These are phyloP conservation scores for Galerina marginata DNA, from an alignment of 768 basidiomycete genomes.

Conservation along the genomic window DNA sequence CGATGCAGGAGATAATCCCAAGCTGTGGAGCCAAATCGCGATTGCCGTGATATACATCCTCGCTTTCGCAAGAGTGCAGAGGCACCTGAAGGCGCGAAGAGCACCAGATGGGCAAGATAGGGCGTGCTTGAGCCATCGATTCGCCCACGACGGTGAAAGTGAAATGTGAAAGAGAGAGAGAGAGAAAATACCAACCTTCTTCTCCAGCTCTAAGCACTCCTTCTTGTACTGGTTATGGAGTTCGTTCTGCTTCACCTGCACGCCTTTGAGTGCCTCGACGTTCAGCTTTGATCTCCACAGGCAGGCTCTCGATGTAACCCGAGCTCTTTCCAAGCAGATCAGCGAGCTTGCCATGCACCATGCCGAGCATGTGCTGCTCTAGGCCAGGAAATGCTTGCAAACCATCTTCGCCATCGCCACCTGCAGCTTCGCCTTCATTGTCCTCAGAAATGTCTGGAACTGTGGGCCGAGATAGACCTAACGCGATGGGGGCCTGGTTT, in stretches of 20 bases:
- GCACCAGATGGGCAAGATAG: no score
- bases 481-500: constrained; percentile 77
- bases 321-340: constrained; percentile 89
- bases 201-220: constrained; percentile 94
- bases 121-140: not conserved
- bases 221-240: constrained; percentile 94
- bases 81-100: not conserved
- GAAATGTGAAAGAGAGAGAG: constrained; percentile 12
- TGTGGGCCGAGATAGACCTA: constrained; percentile 83
- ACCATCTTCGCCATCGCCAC: constrained; percentile 40
- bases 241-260: constrained; percentile 90
- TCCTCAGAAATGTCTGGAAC: constrained; percentile 89
- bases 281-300: constrained; percentile 82
- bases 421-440: constrained; percentile 69
- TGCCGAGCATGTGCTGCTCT: constrained; percentile 73
- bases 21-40: constrained; percentile 4
- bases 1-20: constrained; percentile 7
- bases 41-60: not conserved
- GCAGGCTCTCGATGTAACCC: constrained; percentile 92
- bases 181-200: constrained; percentile 67
- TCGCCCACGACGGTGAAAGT: constrained; percentile 9
- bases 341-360: constrained; percentile 89
- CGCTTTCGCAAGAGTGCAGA: not conserved
- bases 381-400: constrained; percentile 43
- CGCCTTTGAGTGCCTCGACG: constrained; percentile 91